Percentiles rank a stretch among this genome's conserved stretches.
phyloP scores from a whole-genome alignment of 2,329 filamentous ascomycete species.

The Diplodia intermedia region DNA sequence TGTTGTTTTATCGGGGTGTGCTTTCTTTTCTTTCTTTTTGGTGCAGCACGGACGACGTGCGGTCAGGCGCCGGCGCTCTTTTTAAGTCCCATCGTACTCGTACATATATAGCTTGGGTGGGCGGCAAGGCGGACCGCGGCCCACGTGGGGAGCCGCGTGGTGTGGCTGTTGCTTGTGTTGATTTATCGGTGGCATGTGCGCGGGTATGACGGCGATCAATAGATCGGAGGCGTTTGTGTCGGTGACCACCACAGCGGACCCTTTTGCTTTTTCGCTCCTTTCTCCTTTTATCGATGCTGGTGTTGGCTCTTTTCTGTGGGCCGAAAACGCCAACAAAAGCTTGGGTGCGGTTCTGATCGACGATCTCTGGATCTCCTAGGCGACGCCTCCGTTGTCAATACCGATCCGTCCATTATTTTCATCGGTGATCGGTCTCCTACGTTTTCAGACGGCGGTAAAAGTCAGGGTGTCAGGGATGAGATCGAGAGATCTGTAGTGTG shows the following conservation, averaged over 20 bases:
- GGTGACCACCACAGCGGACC: not conserved
- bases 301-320: not conserved
- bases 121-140: not conserved
- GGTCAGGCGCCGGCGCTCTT: not conserved
- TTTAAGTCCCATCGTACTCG: not conserved
- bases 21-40: not conserved
- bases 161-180: not conserved
- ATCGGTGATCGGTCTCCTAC: not conserved
- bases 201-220: not conserved
- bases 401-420: not conserved
- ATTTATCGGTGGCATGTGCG: not conserved
- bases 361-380: not conserved
- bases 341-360: not conserved
- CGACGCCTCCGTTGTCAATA: no score
- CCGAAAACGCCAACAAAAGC: not conserved
- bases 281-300: not conserved
- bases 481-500: not conserved
- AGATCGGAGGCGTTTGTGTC: not conserved
- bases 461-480: not conserved
- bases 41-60: no score
- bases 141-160: not conserved
- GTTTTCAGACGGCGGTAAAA: not conserved
- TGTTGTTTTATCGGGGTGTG: not conserved
- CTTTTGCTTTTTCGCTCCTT: not conserved
- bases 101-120: not conserved